Conservation (phyloP, 1,284 basidiomycete species). For the Tilletia caries region DNA sequence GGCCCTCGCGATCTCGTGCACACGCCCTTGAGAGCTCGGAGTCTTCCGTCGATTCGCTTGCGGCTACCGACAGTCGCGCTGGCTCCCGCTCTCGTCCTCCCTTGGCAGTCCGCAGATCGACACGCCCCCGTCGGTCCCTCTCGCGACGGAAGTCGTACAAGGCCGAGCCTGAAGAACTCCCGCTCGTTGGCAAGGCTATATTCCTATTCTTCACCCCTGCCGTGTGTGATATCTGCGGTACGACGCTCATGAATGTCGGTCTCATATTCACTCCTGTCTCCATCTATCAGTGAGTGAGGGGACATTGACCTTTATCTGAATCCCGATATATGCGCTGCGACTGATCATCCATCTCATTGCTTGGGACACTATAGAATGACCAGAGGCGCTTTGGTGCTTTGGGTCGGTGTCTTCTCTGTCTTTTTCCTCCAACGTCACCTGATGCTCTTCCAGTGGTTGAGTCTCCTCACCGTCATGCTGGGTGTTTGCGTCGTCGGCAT, state of each 20-base stretch:
- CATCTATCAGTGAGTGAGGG: slow-evolving; percentile 66
- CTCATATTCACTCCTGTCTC: slow-evolving; percentile 92
- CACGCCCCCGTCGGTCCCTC: slow-evolving; percentile 25
- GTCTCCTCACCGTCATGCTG: slow-evolving; percentile 81
- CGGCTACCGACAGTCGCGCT: slow-evolving; percentile 26
- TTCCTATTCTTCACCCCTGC: slow-evolving; percentile 76
- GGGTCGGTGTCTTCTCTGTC: slow-evolving; percentile 89
- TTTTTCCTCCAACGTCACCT: slow-evolving; percentile 69
- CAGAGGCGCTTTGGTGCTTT: slow-evolving; percentile 90
- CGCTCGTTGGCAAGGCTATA: slow-evolving; percentile 3
- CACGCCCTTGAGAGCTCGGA: background rate
- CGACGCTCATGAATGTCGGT: slow-evolving; percentile 92
- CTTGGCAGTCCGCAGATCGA: slow-evolving; percentile 18
- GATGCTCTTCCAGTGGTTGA: slow-evolving; percentile 66
- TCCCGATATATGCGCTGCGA: background rate
- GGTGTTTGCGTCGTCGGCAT: slow-evolving; percentile 89
- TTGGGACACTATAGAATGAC: slow-evolving; percentile 64
- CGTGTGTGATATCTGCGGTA: slow-evolving; percentile 78
- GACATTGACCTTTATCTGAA: background rate
- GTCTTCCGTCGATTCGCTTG: slow-evolving; percentile 30
- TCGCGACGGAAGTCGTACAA: slow-evolving; percentile 28
- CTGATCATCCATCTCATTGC: background rate
- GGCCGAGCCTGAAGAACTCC: slow-evolving; percentile 19
- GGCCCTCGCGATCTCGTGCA: background rate
- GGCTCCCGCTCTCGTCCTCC: slow-evolving; percentile 20